phyloP scores from a whole-genome alignment of 169 alveolate species.

The Eimeria tenella region DNA sequence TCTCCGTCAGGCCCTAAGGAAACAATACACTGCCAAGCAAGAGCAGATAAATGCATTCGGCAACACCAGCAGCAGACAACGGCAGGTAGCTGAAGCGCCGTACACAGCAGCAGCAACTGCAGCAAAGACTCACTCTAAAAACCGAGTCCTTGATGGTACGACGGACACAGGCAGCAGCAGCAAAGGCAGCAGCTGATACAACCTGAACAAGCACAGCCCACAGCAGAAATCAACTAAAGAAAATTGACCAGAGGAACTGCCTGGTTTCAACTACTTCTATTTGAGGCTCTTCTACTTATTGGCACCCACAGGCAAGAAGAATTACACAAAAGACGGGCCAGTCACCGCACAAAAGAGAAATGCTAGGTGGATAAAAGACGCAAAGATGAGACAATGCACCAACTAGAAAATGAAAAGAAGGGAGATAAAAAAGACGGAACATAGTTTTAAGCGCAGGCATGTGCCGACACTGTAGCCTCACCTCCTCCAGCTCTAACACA shows the following conservation, averaged over 20 bases:
- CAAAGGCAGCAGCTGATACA: constrained; percentile 53
- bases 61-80: constrained; percentile 23
- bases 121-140: not conserved
- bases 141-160: constrained; percentile 10
- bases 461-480: not conserved
- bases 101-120: constrained; percentile 11
- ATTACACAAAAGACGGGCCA: too few relatives aligned
- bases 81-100: constrained; percentile 2
- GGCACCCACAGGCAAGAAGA: too few relatives aligned
- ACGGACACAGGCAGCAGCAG: constrained; percentile 51
- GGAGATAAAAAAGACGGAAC: not conserved
- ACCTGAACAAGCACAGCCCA: not conserved
- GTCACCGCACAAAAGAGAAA: not conserved
- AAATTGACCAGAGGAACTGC: not conserved
- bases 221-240: not conserved
- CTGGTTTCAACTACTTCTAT: too few relatives aligned
- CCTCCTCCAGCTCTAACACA: not conserved
- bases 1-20: constrained; percentile 24
- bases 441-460: not conserved
- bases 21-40: not conserved
- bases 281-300: too few relatives aligned
- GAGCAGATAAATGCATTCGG: not conserved
- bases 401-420: not conserved
- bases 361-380: not conserved
- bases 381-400: not conserved